These are phyloP conservation scores for Hypoxylon cercidicola DNA, from an alignment of 495 filamentous ascomycete species.

Conservation along the genomic window DNA sequence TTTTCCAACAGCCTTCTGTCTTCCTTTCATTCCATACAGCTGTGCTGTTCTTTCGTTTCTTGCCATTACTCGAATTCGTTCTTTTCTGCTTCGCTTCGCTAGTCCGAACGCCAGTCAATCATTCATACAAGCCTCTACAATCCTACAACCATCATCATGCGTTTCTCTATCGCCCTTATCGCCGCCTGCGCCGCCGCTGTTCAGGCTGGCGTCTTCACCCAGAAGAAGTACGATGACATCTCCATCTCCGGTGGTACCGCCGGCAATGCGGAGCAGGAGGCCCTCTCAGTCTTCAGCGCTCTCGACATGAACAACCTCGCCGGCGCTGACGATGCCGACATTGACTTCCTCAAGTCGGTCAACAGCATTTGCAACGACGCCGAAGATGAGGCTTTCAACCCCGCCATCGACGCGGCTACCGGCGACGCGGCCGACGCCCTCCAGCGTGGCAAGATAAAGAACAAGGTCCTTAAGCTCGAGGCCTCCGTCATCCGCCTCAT, in stretches of 20 bases:
- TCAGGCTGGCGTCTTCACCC: slow-evolving; percentile 45
- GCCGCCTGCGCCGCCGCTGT: slow-evolving; percentile 33
- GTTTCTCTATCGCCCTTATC: slow-evolving; percentile 43
- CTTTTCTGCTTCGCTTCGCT: slow-evolving; percentile 16
- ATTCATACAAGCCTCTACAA: slow-evolving; percentile 5
- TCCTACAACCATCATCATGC: slow-evolving; percentile 35
- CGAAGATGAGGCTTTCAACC: slow-evolving; percentile 52
- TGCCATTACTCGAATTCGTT: slow-evolving; percentile 31
- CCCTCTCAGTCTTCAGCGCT: slow-evolving; percentile 45
- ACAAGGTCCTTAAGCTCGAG: slow-evolving; percentile 63
- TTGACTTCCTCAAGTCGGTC: slow-evolving; percentile 54
- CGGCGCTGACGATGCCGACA: slow-evolving; percentile 48
- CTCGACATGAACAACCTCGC: slow-evolving; percentile 52
- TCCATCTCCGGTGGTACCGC: slow-evolving; percentile 56
- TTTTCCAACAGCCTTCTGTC: slow-evolving; percentile 31
- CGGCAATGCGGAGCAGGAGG: slow-evolving; percentile 56
- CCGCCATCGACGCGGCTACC: slow-evolving; percentile 49
- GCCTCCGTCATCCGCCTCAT: slow-evolving; percentile 48
- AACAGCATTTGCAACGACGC: slow-evolving; percentile 53
- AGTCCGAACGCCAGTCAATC: slow-evolving; percentile 17
- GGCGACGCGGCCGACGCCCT: slow-evolving; percentile 50
- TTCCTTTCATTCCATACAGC: slow-evolving; percentile 39
- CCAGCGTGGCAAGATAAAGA: slow-evolving; percentile 65
- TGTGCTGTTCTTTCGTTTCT: slow-evolving; percentile 48
- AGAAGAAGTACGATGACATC: slow-evolving; percentile 47